Evolutionary conservation across 2,329 filamentous ascomycete species (phyloP).

Genomic region (Xylaria sp.): DNA sequence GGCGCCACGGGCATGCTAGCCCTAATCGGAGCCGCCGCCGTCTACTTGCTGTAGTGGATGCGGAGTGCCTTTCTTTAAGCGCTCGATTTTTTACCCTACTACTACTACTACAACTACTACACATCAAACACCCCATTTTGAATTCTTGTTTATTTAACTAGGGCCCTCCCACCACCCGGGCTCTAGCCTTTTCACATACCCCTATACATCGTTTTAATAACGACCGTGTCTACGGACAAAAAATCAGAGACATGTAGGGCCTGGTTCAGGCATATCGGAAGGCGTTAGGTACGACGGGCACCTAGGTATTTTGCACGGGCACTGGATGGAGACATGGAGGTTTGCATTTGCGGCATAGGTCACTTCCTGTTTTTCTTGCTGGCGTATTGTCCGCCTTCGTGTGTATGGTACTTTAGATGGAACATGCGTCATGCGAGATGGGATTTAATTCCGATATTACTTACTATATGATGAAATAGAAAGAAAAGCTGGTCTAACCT

Average conservation of each 20-base stretch:
- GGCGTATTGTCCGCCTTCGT: background rate
- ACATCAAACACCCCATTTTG: background rate
- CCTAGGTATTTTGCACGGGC: background rate
- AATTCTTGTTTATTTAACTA: background rate
- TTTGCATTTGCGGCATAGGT: background rate
- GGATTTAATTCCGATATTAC: too few relatives aligned
- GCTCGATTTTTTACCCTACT: too few relatives aligned
- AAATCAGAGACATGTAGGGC: too few relatives aligned
- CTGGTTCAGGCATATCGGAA: background rate
- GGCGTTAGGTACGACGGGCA: background rate
- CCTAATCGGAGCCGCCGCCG: constrained; percentile 21
- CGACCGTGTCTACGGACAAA: background rate
- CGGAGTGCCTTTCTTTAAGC: too few relatives aligned
- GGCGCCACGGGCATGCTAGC: constrained; percentile 24
- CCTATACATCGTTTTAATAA: background rate
- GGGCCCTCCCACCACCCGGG: too few relatives aligned
- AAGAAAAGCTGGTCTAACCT: too few relatives aligned
- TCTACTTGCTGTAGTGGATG: constrained; percentile 23
- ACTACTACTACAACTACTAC: background rate
- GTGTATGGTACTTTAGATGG: background rate
- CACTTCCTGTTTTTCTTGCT: background rate
- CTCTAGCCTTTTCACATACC: background rate
- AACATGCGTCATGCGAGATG: background rate
- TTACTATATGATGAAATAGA: too few relatives aligned
- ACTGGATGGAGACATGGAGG: background rate